A percentile compares a stretch with the other conserved stretches of the same genome.
phyloP scores from a whole-genome alignment of 805 yeast species.

The Sporopachydermia lactativora region DNA sequence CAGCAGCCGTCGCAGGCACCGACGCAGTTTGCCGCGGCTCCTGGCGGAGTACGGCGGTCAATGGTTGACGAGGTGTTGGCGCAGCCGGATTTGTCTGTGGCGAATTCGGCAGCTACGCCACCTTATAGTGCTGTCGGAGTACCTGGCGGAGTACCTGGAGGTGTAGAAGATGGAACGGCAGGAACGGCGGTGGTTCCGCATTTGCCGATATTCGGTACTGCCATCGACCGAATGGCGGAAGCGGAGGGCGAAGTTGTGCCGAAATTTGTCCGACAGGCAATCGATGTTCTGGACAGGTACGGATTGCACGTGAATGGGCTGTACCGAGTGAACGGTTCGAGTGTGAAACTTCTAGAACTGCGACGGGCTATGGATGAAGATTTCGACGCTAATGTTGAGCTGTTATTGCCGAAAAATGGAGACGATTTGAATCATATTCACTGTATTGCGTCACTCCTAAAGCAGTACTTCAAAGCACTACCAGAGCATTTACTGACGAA shows the following conservation, averaged over 20 bases:
- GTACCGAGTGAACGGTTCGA: constrained; percentile 75
- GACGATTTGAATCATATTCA: constrained; percentile 66
- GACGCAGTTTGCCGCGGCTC: constrained; percentile 2
- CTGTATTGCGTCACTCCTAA: constrained; percentile 76
- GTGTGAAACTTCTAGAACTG: constrained; percentile 56
- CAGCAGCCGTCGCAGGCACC: constrained; percentile 14
- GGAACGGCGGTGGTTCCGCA: constrained; percentile 8
- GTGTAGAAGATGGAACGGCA: constrained; percentile 3
- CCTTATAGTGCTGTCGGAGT: constrained; percentile 8
- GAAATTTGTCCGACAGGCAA: constrained; percentile 74
- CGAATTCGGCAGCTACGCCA: constrained; percentile 4
- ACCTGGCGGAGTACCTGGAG: constrained; percentile 6
- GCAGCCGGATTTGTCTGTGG: constrained; percentile 7
- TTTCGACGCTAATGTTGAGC: constrained; percentile 27
- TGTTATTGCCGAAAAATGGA: constrained; percentile 40
- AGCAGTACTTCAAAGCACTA: constrained; percentile 66
- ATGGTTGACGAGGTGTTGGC: constrained; percentile 7
- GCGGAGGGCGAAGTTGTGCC: constrained; percentile 91
- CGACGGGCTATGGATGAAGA: constrained; percentile 52
- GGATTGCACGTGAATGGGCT: constrained; percentile 85
- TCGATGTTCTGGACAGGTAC: constrained; percentile 68
- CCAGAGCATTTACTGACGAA: constrained; percentile 78
- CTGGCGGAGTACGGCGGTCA: constrained; percentile 3
- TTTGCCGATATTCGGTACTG: constrained; percentile 62
- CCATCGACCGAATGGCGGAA: constrained; percentile 63